Base-by-base conservation (phyloP, 805 yeast species). In the Kodamaea neixiangensis region DNA sequence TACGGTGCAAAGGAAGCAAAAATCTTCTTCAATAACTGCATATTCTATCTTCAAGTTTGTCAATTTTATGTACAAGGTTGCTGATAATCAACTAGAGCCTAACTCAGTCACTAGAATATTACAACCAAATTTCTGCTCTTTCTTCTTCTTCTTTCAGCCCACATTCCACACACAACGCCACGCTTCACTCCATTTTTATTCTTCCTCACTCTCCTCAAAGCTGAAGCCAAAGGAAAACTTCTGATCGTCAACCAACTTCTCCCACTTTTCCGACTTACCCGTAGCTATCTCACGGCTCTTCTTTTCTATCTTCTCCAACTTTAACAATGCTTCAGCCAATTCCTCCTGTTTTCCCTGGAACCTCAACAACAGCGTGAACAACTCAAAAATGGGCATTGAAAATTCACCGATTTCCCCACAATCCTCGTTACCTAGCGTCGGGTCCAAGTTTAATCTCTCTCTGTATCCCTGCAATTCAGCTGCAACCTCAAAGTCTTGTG, bases 321-420 rank as follows among this genome's bases (percentile, higher is more conserved):
- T 66, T 6, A 47, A 54, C 29, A 77, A 51, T 0, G 79, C 69
- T 6, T 47, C 53, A 5, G 47, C 48, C 40, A 83, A 61, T 10
- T 71, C 62, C 1, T 63, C 62, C 10, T 63, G 62, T 48, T 68
- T 68, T 1, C 79, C 77, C 49, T 71, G 68, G 14, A 64, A 53
- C 34, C 64, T 60, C 55, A 87, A 68, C 31, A 83, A 70, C 50
- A 76, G 81, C 29, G 73, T 65, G 61, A 88, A 87, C 51, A 81
- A 69, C 53, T 84, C 88, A 59, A 68, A 86, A 2, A 87, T 74
- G 0, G 92, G 91, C 57, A 85, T 70, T 4, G 69, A 65, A 22
- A 70, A 64, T 33, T 62, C 59, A 4, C 55, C 47, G 38, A 78
- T 61, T 55, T 83, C 88, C 10, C 90, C 90, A 58, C 87, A 80